A percentile compares a stretch with the other conserved stretches of the same genome.
Evolutionary conservation across 2,329 filamentous ascomycete species (phyloP).

Genomic region (Venturia pyrina): DNA sequence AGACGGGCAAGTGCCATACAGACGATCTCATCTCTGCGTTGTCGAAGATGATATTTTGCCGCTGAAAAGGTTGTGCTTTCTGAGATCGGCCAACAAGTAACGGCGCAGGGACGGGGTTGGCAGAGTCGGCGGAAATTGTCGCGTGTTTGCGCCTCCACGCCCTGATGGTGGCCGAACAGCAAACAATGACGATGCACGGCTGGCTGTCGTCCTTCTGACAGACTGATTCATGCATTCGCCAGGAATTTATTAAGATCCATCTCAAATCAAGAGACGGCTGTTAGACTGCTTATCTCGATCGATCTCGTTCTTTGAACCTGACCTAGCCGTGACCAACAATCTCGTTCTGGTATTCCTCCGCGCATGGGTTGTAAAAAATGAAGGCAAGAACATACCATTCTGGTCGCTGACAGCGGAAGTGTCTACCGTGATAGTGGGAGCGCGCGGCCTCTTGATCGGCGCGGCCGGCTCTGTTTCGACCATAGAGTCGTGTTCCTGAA

Average conservation of each 20-base stretch:
- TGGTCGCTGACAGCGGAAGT: conserved; percentile 35
- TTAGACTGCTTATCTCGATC: neutral
- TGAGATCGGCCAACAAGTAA: too few relatives aligned
- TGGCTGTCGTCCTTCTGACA: neutral
- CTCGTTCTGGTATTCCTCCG: neutral
- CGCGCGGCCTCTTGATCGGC: conserved; percentile 26
- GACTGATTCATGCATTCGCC: neutral
- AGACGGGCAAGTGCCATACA: too few relatives aligned
- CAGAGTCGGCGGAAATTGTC: neutral
- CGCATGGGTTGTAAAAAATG: neutral
- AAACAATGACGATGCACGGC: neutral
- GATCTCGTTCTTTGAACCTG: neutral
- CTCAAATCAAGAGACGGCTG: neutral
- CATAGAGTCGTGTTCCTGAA: neutral
- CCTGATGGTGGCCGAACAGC: neutral
- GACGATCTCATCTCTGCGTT: too few relatives aligned
- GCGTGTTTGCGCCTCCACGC: neutral
- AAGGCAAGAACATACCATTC: conserved; percentile 19
- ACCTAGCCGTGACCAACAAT: neutral
- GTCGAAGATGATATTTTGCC: too few relatives aligned
- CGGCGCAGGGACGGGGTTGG: too few relatives aligned
- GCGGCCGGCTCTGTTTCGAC: conserved; percentile 4
- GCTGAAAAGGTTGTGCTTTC: too few relatives aligned
- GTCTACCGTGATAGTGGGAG: conserved; percentile 44
- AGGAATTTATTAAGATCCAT: neutral